A percentile compares a stretch with the other conserved stretches of the same genome.
These are phyloP conservation scores for Aspergillus panamensis DNA, from an alignment of 495 filamentous ascomycete species.

Conservation along the genomic window DNA sequence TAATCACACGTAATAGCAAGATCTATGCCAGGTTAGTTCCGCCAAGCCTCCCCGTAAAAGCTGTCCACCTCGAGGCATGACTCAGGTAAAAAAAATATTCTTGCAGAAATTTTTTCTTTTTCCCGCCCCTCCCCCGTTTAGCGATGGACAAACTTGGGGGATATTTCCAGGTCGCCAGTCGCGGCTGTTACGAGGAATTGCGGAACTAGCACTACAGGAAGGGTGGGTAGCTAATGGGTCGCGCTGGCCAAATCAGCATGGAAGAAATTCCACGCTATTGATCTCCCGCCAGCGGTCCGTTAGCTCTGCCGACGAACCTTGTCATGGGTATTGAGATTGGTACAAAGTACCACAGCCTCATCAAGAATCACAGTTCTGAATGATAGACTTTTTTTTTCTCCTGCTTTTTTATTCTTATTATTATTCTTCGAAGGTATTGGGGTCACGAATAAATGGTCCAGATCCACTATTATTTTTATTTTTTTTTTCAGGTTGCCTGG, in stretches of 20 bases:
- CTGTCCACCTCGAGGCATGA: too few species aligned
- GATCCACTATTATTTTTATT: too few species aligned
- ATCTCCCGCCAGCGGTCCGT: slow-evolving; percentile 22
- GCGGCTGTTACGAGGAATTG: slow-evolving; percentile 17
- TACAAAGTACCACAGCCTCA: background rate
- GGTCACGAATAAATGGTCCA: too few species aligned
- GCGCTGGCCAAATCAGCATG: slow-evolving; percentile 4
- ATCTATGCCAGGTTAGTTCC: too few species aligned
- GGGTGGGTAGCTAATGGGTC: slow-evolving; percentile 2
- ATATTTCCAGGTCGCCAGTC: slow-evolving; percentile 20
- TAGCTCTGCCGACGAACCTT: slow-evolving; percentile 18
- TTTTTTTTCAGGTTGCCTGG: too few species aligned
- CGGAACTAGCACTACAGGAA: slow-evolving; percentile 1
- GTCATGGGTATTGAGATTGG: background rate
- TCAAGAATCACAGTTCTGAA: background rate
- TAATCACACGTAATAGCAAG: too few species aligned
- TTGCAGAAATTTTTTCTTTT: too few species aligned
- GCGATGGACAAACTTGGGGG: background rate
- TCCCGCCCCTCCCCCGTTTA: too few species aligned
- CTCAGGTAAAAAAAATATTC: too few species aligned
- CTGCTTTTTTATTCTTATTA: background rate
- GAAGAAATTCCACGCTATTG: slow-evolving; percentile 14
- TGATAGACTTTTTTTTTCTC: background rate
- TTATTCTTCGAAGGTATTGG: too few species aligned
- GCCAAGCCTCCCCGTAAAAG: too few species aligned